These are phyloP conservation scores for Plectosphaerella cucumerina DNA, from an alignment of 2,329 filamentous ascomycete genomes.

Conservation along the genomic window DNA sequence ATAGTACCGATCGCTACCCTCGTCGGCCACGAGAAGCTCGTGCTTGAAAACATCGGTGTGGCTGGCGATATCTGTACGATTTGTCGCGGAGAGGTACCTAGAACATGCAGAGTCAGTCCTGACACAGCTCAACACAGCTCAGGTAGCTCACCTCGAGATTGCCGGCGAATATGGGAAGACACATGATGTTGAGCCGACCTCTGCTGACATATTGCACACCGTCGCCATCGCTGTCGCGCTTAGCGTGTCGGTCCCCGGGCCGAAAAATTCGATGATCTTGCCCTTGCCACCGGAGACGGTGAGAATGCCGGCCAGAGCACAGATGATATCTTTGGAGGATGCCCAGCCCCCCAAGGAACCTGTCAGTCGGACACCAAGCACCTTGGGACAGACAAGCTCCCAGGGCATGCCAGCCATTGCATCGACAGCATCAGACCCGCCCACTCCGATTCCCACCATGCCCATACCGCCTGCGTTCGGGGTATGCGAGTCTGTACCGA, in stretches of 20 bases:
- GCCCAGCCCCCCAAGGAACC: slow-evolving; percentile 25
- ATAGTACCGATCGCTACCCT: slow-evolving; percentile 24
- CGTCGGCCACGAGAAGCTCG: slow-evolving; percentile 19
- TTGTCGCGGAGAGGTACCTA: slow-evolving; percentile 24
- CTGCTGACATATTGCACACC: slow-evolving; percentile 31
- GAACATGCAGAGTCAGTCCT: not conserved
- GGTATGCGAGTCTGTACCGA: slow-evolving; percentile 31
- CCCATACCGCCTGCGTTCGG: slow-evolving; percentile 30
- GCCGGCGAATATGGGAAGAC: slow-evolving; percentile 28
- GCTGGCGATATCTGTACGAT: slow-evolving; percentile 17
- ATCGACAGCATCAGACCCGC: slow-evolving; percentile 44
- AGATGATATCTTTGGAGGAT: slow-evolving; percentile 30
- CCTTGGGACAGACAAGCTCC: slow-evolving; percentile 26
- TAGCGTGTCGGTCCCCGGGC: slow-evolving; percentile 23
- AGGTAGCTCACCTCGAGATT: slow-evolving; percentile 20
- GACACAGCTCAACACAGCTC: slow-evolving; percentile 1
- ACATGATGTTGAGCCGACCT: slow-evolving; percentile 30
- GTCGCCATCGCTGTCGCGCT: slow-evolving; percentile 31
- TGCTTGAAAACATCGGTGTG: slow-evolving; percentile 18
- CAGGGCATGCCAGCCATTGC: slow-evolving; percentile 26
- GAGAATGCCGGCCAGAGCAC: slow-evolving; percentile 27
- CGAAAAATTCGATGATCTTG: slow-evolving; percentile 30
- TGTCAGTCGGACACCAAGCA: slow-evolving; percentile 24
- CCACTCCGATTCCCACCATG: slow-evolving; percentile 34
- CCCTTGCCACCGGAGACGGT: slow-evolving; percentile 28